Base-by-base conservation (phyloP, 2,329 filamentous ascomycete species). In the Aspergillus sp. region DNA sequence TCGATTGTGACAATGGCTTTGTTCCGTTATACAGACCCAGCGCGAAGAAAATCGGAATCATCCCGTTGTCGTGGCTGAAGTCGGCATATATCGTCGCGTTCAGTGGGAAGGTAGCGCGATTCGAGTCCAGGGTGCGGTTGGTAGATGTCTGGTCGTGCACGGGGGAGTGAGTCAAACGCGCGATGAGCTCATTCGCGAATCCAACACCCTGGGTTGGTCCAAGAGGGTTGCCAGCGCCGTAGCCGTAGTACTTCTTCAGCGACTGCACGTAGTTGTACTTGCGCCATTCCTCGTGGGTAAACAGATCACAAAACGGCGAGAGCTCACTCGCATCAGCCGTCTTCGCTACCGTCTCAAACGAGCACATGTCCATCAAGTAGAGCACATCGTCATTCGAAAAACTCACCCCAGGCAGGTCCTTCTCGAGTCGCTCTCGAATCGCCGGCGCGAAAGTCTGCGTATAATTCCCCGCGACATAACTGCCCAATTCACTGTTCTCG, bases 61-160 rank as follows among this genome's bases (percentile, higher is more conserved):
- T 89, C 60, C 86, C 83, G 64, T 94, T 95, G 67, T 96, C 90
- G 66, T 96, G 90, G 50, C 83, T 88, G 61, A 96, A 95, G 66
- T 96, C 90, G 0, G 88, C 90, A 59, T 94, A 96, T 1, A 95
- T 68, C 8, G 69, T 69, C 35, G 71, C 67, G 48, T 77, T 75
- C 0, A 95, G 70, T 0, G 90, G 90, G 58, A 95, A 96, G 0
- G 86, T 90, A 6, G 66, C 60, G 1, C 77, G 68, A 45, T 81
- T 73, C 5, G 70, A 69, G 61, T 94, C 87, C 0, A 95, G 75
- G 0, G 90, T 95, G 31, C 70, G 72, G 65, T 96, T 95, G 5
- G 84, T 88, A 43, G 75, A 82, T 0, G 89, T 95, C 45, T 79
- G 67, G 61, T 95, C 89, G 0, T 74, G 55, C 1, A 95, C 88